Base-by-base conservation (phyloP, 176 grass and related monocot species). In the Rhynchospora breviuscula region DNA sequence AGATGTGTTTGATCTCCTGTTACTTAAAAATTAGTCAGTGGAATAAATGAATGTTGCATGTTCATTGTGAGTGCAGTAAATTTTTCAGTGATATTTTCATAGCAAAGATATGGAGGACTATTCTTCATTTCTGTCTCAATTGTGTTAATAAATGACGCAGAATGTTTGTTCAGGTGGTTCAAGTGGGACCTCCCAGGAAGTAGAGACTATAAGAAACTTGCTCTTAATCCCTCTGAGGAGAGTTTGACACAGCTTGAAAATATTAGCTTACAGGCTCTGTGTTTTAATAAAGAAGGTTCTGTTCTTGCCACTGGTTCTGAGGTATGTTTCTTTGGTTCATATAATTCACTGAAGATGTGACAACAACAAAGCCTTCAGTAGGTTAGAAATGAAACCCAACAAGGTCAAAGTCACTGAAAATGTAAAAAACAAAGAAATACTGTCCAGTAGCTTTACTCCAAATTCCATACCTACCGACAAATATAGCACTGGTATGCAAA, bases 271-370 rank as follows among this genome's bases (percentile, higher is more conserved):
- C 96, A 99, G 83, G 54, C 92, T 0, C 83, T 93, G 31, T 90
- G 83, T 77, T 99, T 99, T 80, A 89, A 92, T 86, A 65, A 73
- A 85, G 93, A 90, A 75, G 96, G 96, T 69, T 95, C 93, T 29
- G 40, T 92, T 59, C 93, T 99, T 88, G 91, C 93, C 22, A 89
- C 83, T 82, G 96, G 96, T 76, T 87, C 89, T 65, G 93, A 95
- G 88, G 96, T 93, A 85, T 87, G 76, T 86, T 40, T 48, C 76
- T 68, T 11, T 72, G 23, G 60, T 22, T 69, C 52, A 33, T 56
- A 10, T 65, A 49, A 45, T 64, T 64, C 63, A 21, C 21, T 62
- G 61, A 63, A 22, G 58, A 7, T 25, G 63, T 64, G 0, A 46
- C 0, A 81, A 81, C 26, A 29, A 29, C 26, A 29, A 29, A 29